Evolutionary conservation across 2,329 filamentous ascomycete species (phyloP), one percentile per base, ranked within the genome.

Genomic region (Penicillium occitanis): DNA sequence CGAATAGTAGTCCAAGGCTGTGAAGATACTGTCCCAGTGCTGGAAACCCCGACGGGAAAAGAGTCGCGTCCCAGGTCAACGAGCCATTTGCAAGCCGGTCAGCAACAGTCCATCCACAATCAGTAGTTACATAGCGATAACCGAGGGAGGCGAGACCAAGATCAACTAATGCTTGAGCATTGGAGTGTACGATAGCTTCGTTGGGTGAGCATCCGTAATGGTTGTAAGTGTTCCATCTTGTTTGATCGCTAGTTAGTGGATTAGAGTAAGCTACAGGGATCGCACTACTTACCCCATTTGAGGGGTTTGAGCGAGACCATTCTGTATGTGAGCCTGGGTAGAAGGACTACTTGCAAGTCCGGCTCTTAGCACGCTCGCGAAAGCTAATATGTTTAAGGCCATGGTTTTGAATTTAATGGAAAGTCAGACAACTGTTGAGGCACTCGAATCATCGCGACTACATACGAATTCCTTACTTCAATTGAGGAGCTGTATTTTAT

Each of bases 171-270:
- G 84, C 86, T 50, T 85, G 75, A 0, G 85, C 84, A 65, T 85
- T 87, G 2, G 77, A 74, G 50, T 81, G 79, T 28, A 86, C 81
- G 44, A 83, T 82, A 0, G 73, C 73, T 68, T 86, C 82, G 48
- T 76, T 83, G 0, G 83, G 83, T 1, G 74, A 74, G 71, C 85
- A 87, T 60, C 75, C 78, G 72, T 85, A 86, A 48, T 82, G 77
- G 63, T 88, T 88, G 69, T 88, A 88, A 1, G 81, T 84, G 67
- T 88, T 88, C 85, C 85, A 88, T 13, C 85, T 68, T 72, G 67
- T 0, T 14, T 37, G 51, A n/a, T 53, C 8, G 1, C 28, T 65
- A 11, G 59, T 44, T 35, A 59, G 4, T 8, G 19, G 44, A 10
- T 37, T 19, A 17, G 6, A 17, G 10, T 25, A 28, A 11, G 30